Evolutionary conservation across 139 green algal species (phyloP), one percentile per base, ranked within the genome.

Genomic region (Chlorella vulgaris): DNA sequence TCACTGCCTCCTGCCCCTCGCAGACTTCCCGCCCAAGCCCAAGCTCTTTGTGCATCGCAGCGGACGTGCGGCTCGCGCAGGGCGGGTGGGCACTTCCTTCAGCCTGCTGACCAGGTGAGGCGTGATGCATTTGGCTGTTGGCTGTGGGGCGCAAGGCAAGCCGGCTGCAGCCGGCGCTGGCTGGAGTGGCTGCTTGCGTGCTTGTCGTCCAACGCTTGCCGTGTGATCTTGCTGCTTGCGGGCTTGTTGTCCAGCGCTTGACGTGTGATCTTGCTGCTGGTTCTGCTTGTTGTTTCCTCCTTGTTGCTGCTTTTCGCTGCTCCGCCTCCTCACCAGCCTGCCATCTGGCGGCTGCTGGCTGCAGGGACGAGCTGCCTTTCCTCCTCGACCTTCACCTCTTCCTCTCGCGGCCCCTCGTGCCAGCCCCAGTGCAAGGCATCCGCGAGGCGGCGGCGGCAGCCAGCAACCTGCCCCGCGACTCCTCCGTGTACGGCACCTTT

Each of bases 351-450:
- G 1, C 39, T 55, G 39, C n/a, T 55, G 47, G 13, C 7, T 35
- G 35, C 69, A 80, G 80, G 31, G 81, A 86, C 33, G 85, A 89
- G 89, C 83, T 98, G 70, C 91, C 93, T 0, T 99, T 95, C 83
- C 76, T 98, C 4, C 73, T 99, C 47, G 97, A 99, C 86, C 89
- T 99, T 40, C 96, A 99, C 85, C 91, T 99, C 21, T 99, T 97
- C 89, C 86, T 99, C 15, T 93, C 88, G 1, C 87, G 91, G 31
- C 85, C 84, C 18, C 60, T 97, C 28, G 24, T 39, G 0, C 76
- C 89, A 0, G 90, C 91, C 29, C 85, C 89, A 1, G 79, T 86
- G 42, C 69, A 73, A 31, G 73, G 76, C 47, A 35, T 92, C 7
- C 31, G 61, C 5, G 68, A 88, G 66, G 86, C 84, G 38, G 84